Evolutionary conservation across 116 monocot species (phyloP), one percentile per base, ranked within the genome.

Genomic region (Trichopus zeylanicus): DNA sequence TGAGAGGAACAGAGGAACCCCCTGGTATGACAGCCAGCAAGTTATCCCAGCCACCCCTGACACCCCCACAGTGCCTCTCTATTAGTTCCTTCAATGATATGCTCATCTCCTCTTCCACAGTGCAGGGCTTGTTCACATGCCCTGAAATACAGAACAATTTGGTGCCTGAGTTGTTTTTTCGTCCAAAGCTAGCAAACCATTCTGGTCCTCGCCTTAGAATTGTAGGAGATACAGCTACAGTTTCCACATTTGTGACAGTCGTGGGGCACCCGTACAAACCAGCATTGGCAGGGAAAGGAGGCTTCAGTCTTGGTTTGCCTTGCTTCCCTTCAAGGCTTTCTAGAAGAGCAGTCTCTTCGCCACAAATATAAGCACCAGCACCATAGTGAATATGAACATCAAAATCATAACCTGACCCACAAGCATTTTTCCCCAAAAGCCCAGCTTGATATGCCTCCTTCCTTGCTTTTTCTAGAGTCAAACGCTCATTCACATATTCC

Each of bases 271-370:
- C 95, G 63, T 95, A 95, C 13, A 95, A 63, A 3, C 95, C 95
- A 39, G 95, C 72, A 71, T 95, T 95, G 34, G 95, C 95, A 8
- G 95, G 95, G 53, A 95, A 95, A 56, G 95, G 95, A 20, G 95
- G 95, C 71, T 95, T 95, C 60, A 95, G 59, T 46, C 95, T 78
- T 5, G 95, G 95, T 59, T 95, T 95, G 18, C 95, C 95, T 69
- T 95, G 90, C 31, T 95, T 95, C 24, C 95, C 95, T 90, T 95
- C 95, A 51, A 95, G 90, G 65, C 95, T 95, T 70, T 95, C 95
- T 39, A 95, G 49, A 18, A 95, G 56, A 56, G 95, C 95, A 9
- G 95, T 95, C 69, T 95, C 95, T 58, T 95, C 95, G 57, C 90
- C 95, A 63, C 95, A 95, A 46, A 95, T 95, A 52, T 95, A 95